Conservation (phyloP, 768 basidiomycete genomes). For the Cystofilobasidium macerans region DNA sequence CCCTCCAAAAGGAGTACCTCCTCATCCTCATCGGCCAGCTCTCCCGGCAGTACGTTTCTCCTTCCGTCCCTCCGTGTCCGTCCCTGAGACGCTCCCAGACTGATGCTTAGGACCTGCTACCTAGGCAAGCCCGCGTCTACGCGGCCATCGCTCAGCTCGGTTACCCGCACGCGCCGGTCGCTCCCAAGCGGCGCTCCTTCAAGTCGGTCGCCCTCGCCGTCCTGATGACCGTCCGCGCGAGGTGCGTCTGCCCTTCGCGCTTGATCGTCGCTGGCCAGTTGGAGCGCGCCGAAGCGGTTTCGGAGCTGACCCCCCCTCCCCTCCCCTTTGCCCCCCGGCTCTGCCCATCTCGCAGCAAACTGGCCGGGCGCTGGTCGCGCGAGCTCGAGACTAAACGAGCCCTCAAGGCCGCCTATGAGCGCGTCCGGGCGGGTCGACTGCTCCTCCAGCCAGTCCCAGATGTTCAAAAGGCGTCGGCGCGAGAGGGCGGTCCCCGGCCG, state of each 20-base stretch:
- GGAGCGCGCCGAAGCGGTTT: no score
- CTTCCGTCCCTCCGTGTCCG: no score
- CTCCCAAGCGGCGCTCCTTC: conserved; percentile 44
- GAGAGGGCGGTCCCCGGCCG: no score
- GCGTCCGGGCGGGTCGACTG: conserved; percentile 3
- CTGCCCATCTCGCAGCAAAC: not conserved
- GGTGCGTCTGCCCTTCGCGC: conserved; percentile 42
- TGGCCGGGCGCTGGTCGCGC: conserved; percentile 12
- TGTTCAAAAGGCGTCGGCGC: no score
- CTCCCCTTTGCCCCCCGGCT: no score
- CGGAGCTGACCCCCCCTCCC: not conserved
- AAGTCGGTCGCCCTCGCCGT: conserved; percentile 51
- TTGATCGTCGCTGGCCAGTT: not conserved
- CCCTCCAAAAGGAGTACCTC: conserved; percentile 81
- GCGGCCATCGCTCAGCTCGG: conserved; percentile 67
- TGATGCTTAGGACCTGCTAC: conserved; percentile 40
- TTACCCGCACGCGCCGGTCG: conserved; percentile 43
- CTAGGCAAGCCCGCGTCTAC: conserved; percentile 23
- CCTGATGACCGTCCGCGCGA: conserved; percentile 55
- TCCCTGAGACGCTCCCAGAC: conserved; percentile 42
- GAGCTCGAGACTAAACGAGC: conserved; percentile 11
- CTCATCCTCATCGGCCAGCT: conserved; percentile 49
- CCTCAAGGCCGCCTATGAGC: conserved; percentile 13
- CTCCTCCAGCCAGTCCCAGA: not conserved
- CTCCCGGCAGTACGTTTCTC: conserved; percentile 19